Evolutionary conservation across 1,284 basidiomycete species (phyloP).

Genomic region (Vanrija humicola): DNA sequence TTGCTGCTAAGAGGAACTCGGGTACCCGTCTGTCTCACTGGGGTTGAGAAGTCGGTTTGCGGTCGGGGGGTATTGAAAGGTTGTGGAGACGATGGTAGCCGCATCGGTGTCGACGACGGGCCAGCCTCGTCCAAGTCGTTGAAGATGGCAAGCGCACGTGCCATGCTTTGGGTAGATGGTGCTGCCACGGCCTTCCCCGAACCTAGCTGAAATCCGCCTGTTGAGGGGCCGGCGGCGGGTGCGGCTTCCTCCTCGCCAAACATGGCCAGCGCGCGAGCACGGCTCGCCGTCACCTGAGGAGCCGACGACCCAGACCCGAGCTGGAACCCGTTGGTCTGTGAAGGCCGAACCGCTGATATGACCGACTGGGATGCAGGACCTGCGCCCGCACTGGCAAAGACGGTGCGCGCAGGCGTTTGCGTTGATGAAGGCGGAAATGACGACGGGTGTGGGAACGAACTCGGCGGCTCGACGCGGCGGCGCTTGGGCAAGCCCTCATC

Average conservation of each 20-base stretch:
- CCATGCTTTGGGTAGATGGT: neutral
- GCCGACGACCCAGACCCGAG: constrained; percentile 9
- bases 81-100: neutral
- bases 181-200: neutral
- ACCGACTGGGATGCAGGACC: no score
- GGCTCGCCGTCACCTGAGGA: neutral
- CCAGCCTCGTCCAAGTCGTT: neutral
- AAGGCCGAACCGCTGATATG: no score
- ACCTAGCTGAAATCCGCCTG: neutral
- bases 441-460: no score
- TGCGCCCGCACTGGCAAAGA: no score
- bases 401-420: no score
- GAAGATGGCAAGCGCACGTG: constrained; percentile 2
- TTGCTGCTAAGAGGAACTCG: constrained; percentile 6
- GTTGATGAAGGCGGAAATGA: no score
- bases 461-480: no score
- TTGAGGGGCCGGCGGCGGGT: neutral
- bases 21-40: no score
- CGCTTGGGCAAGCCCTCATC: constrained; percentile 9
- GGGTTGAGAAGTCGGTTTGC: no score
- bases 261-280: constrained; percentile 9
- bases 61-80: neutral
- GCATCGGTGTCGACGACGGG: neutral
- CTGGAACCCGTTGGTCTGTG: constrained; percentile 4
- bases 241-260: constrained; percentile 7